phyloP scores from a whole-genome alignment of 306 rosid species.

The Pterocarpus macrocarpus region DNA sequence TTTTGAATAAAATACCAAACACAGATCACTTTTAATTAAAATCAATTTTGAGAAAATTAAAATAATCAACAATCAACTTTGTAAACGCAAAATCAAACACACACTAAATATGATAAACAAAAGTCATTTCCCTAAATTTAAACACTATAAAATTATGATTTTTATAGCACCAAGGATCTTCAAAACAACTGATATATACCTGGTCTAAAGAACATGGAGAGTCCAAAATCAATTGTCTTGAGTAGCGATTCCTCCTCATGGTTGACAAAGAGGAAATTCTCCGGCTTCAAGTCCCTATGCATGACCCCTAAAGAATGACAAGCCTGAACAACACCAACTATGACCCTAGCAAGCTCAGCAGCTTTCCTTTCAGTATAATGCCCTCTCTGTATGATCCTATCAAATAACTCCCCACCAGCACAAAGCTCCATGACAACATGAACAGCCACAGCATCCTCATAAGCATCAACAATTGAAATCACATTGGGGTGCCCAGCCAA shows the following conservation, averaged over 20 bases:
- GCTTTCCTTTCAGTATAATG: slow-evolving; percentile 88
- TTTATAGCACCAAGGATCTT: neutral
- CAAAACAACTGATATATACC: slow-evolving; percentile 51
- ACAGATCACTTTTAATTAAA: too few species aligned
- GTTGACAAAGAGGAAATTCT: slow-evolving; percentile 79
- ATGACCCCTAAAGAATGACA: slow-evolving; percentile 95
- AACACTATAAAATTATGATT: neutral
- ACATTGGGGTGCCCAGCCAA: slow-evolving; percentile 92
- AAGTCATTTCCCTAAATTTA: neutral
- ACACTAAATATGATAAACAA: neutral
- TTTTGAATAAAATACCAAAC: too few species aligned
- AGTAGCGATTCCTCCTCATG: slow-evolving; percentile 83
- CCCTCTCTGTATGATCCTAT: slow-evolving; percentile 92
- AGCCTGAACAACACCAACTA: slow-evolving; percentile 78
- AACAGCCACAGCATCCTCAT: slow-evolving; percentile 90
- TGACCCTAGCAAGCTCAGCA: slow-evolving; percentile 82
- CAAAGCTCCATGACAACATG: slow-evolving; percentile 92
- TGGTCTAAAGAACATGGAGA: slow-evolving; percentile 89
- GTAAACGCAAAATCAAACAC: too few species aligned
- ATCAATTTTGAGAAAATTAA: too few species aligned
- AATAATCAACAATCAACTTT: too few species aligned
- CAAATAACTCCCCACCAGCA: slow-evolving; percentile 92
- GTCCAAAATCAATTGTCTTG: slow-evolving; percentile 95
- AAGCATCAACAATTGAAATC: slow-evolving; percentile 77
- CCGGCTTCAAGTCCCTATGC: slow-evolving; percentile 96